Base-by-base conservation (phyloP, 192 early-diverging fungal species). In the Diversispora epigaea region DNA sequence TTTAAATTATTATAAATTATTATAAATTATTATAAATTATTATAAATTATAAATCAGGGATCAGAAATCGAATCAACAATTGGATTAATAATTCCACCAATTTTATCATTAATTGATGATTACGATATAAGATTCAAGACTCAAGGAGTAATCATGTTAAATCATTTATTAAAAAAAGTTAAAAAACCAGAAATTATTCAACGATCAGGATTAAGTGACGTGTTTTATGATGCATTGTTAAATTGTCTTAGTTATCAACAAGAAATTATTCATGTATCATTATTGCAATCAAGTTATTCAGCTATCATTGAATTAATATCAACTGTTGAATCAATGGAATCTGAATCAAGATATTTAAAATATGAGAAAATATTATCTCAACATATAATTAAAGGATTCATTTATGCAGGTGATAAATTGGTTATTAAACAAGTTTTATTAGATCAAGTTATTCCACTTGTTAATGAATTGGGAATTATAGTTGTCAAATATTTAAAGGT, bases 21-120 rank as follows among this genome's bases (percentile, higher is more conserved):
- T 11, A 17, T 41, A 15, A 39, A 9, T 40, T 11, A 40, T 54
- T 8, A 25, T 47, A 22, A n/a, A 49, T 47, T 5, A 19, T 19
- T 1, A 47, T 22, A 40, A 46, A 45, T 6, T 4, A 17, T 25
- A 21, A 49, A 6, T 25, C 11, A 50, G 44, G 12, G 43, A 3
- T 7, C 68, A 12, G 76, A 70, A 58, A 25, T 77, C 15, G 68
- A 71, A 8, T 9, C 50, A 43, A 47, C 49, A 7, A 57, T 77
- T 46, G 58, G 58, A 6, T 57, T 77, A 19, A 25, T 77, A 45
- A 52, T 77, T 58, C 76, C 76, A 45, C 68, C 76, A 46, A 77
- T 58, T 15, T 71, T 77, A 60, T 54, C 68, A 11, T 19, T 77
- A 19, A 70, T 77, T 64, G 76, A 77, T 45, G 68, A 77, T 50